phyloP scores from a whole-genome alignment of 202 grass and related monocot species.

The Schoenoplectus triqueter region DNA sequence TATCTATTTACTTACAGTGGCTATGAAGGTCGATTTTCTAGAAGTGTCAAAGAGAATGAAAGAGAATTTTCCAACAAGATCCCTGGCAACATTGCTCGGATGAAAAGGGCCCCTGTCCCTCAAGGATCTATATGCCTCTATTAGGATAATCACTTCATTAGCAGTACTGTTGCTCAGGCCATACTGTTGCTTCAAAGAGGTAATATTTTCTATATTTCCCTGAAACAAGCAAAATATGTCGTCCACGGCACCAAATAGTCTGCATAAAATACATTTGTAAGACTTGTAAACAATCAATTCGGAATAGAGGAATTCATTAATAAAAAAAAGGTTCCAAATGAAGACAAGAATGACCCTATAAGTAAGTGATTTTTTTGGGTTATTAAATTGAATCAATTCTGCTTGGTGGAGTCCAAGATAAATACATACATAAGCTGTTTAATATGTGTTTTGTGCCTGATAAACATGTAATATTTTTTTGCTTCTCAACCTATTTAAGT shows the following conservation, averaged over 20 bases:
- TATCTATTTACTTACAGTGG: too few relatives aligned
- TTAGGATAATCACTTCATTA: slow-evolving; percentile 79
- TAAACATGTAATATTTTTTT: background rate
- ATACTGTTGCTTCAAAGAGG: slow-evolving; percentile 84
- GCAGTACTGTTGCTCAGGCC: slow-evolving; percentile 70
- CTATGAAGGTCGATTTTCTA: too few relatives aligned
- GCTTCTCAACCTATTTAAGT: background rate
- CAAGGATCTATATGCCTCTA: slow-evolving; percentile 83
- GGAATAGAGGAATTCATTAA: background rate
- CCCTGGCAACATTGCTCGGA: slow-evolving; percentile 80
- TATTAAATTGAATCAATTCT: slow-evolving; percentile 12
- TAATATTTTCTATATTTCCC: slow-evolving; percentile 82
- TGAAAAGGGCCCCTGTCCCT: slow-evolving; percentile 77
- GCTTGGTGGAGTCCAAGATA: background rate
- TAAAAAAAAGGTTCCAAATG: background rate
- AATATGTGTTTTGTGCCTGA: background rate
- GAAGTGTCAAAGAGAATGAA: too few relatives aligned
- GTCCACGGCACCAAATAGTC: slow-evolving; percentile 81
- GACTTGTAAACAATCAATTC: background rate
- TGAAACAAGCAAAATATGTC: slow-evolving; percentile 92
- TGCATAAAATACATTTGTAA: slow-evolving; percentile 31
- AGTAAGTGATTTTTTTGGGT: background rate
- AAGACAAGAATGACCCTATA: background rate
- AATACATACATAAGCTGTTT: background rate
- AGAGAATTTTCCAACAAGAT: slow-evolving; percentile 37